phyloP scores from a whole-genome alignment of 345 rosid genomes.

The Murraya koenigii region DNA sequence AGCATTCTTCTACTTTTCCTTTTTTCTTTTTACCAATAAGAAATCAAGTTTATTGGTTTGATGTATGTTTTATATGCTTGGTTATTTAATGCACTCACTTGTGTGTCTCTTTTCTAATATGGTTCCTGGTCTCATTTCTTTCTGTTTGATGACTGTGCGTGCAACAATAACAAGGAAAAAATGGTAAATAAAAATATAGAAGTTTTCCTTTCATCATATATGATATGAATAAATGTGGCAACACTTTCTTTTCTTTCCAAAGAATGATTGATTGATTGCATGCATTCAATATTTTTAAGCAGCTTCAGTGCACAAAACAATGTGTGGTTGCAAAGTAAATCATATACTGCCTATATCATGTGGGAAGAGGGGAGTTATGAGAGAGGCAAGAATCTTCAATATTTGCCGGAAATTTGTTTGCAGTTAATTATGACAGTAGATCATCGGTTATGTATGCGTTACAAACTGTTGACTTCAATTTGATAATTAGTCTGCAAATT shows the following conservation, averaged over 20 bases:
- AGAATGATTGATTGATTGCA: background rate
- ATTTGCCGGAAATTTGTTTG: background rate
- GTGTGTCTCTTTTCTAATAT: background rate
- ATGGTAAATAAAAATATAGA: background rate
- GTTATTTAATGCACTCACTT: background rate
- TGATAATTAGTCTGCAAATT: background rate
- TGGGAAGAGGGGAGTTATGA: background rate
- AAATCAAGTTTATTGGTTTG: background rate
- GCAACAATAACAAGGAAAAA: no score
- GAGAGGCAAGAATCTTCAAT: background rate
- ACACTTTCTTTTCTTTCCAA: background rate
- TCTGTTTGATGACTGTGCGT: background rate
- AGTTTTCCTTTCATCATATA: background rate
- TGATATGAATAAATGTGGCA: background rate
- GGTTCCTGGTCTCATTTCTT: background rate
- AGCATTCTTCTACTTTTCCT: background rate
- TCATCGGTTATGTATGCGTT: background rate
- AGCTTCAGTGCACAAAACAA: background rate
- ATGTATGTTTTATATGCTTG: background rate
- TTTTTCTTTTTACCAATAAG: no score
- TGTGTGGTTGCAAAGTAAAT: background rate
- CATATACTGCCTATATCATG: background rate
- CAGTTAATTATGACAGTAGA: background rate
- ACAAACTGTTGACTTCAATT: background rate
- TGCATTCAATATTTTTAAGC: background rate